These are phyloP conservation scores for Noccaea bulbosa DNA, from an alignment of 345 rosid species.

Conservation along the genomic window DNA sequence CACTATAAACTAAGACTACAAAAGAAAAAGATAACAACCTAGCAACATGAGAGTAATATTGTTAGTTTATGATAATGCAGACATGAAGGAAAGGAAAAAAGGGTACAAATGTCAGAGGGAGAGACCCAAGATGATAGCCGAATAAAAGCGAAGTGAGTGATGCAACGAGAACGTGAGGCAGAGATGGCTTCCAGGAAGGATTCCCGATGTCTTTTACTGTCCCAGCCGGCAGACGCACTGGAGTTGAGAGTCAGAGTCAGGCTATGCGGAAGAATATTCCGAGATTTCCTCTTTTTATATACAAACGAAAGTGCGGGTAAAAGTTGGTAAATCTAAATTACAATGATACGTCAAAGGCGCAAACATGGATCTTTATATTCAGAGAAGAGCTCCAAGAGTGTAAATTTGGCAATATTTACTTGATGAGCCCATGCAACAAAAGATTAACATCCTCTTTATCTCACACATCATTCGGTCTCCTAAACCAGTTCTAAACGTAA, in stretches of 20 bases:
- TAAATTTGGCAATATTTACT: not conserved
- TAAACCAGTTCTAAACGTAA: not conserved
- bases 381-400: conserved; percentile 13
- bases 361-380: not conserved
- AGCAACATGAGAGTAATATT: conserved; percentile 14
- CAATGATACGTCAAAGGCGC: not conserved
- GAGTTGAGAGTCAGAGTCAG: conserved; percentile 37
- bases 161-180: conserved; percentile 81
- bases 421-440: not conserved
- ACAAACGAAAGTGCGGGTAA: conserved; percentile 10
- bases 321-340: not conserved
- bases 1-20: conserved; percentile 1
- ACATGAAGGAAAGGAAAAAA: conserved; percentile 10
- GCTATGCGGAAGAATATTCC: conserved; percentile 9
- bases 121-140: conserved; percentile 94
- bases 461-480: not conserved
- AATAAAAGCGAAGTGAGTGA: conserved; percentile 71
- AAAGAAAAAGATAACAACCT: not conserved
- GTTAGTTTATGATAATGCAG: not conserved
- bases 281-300: not conserved
- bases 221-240: conserved; percentile 59
- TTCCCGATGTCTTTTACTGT: conserved; percentile 62
- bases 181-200: conserved; percentile 83
- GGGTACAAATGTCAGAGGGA: conserved; percentile 23
- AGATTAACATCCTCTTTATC: not conserved